Conservation (phyloP, 2,329 filamentous ascomycete species). For the Curvularia eragrostidis region DNA sequence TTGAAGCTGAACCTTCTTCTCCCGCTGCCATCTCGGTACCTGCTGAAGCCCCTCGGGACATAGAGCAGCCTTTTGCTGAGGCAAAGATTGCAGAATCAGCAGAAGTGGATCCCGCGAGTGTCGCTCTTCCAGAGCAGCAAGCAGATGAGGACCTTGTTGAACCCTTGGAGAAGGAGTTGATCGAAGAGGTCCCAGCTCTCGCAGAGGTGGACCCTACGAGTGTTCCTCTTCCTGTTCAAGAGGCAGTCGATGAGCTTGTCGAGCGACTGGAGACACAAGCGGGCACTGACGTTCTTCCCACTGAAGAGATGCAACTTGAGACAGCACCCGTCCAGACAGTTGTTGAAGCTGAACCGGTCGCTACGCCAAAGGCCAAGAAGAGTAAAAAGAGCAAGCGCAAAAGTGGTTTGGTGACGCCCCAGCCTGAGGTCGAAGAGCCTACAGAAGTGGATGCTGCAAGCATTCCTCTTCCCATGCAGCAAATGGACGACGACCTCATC, state of each 20-base stretch:
- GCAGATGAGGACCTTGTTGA: slow-evolving; percentile 3
- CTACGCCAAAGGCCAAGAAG: slow-evolving; percentile 15
- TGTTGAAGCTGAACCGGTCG: background rate
- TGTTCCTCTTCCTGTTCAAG: slow-evolving; percentile 3
- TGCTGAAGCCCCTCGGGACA: background rate
- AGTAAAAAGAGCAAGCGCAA: slow-evolving; percentile 14
- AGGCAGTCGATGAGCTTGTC: slow-evolving; percentile 5
- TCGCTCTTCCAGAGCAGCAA: slow-evolving; percentile 4
- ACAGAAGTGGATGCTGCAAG: background rate
- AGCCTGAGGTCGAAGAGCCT: slow-evolving; percentile 1
- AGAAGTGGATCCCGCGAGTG: background rate
- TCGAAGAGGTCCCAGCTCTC: background rate
- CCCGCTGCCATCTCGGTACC: background rate
- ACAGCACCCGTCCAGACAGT: background rate
- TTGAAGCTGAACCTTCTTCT: slow-evolving; percentile 8
- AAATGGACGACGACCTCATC: background rate
- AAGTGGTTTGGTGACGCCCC: slow-evolving; percentile 7
- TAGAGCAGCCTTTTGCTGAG: background rate
- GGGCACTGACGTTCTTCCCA: background rate
- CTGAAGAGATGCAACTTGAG: background rate
- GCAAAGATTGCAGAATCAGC: background rate
- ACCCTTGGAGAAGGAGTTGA: background rate
- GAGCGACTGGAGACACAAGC: background rate
- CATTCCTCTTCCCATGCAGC: background rate
- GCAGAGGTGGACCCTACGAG: background rate